Conservation (phyloP, 2,329 filamentous ascomycete genomes). For the Pseudogymnoascus sp. region DNA sequence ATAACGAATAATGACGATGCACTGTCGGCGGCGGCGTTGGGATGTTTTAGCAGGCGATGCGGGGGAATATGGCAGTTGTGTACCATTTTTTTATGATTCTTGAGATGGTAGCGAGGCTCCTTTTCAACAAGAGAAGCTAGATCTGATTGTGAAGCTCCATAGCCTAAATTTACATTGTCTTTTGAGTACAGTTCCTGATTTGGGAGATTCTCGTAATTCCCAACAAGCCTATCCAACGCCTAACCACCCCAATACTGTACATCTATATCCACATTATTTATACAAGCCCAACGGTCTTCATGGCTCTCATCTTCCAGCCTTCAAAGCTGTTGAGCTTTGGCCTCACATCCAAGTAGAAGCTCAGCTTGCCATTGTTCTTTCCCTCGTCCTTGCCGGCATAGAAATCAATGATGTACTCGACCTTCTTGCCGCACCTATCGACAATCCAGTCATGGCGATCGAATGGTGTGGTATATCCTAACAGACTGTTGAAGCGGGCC, state of each 20-base stretch:
- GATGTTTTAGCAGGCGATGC: not conserved
- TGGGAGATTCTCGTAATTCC: not conserved
- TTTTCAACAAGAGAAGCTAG: constrained; percentile 7
- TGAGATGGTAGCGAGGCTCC: not conserved
- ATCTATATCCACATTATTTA: constrained; percentile 25
- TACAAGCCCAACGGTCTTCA: constrained; percentile 43
- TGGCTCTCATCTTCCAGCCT: constrained; percentile 57
- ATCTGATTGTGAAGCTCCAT: constrained; percentile 7
- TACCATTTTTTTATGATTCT: not conserved
- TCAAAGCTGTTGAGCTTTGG: constrained; percentile 63
- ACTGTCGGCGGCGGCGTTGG: constrained; percentile 6
- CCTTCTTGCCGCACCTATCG: constrained; percentile 73
- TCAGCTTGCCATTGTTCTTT: constrained; percentile 38
- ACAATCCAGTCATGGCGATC: constrained; percentile 97
- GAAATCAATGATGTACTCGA: constrained; percentile 98
- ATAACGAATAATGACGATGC: constrained; percentile 1
- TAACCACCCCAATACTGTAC: not conserved
- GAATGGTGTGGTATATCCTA: constrained; percentile 89
- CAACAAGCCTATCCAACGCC: not conserved
- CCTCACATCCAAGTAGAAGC: constrained; percentile 61
- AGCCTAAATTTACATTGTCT: constrained; percentile 6
- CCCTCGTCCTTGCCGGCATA: constrained; percentile 61
- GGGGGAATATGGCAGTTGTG: not conserved
- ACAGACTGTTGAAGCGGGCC: constrained; percentile 70
- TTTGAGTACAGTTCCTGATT: constrained; percentile 4